Evolutionary conservation across 2,329 filamentous ascomycete species (phyloP).

Genomic region (Mycosphaerella arachidis): DNA sequence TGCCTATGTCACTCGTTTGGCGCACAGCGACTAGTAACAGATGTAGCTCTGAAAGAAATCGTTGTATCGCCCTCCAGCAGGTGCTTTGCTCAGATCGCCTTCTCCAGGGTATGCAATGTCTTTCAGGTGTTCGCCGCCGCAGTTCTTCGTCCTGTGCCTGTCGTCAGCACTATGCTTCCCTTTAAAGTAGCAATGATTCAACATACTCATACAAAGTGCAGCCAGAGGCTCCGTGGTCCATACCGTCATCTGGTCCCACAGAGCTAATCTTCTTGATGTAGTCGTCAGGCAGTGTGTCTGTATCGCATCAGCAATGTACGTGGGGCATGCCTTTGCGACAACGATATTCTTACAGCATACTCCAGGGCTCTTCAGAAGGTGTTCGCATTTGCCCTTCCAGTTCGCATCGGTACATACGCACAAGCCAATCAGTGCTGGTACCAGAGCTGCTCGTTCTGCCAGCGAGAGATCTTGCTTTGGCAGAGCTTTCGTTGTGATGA

Average conservation of each 20-base stretch:
- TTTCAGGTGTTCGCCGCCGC: conserved; percentile 9
- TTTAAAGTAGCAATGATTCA: not conserved
- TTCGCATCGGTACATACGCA: conserved; percentile 18
- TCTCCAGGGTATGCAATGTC: conserved; percentile 12
- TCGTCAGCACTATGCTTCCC: not conserved
- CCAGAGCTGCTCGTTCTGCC: conserved; percentile 9
- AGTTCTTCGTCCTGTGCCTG: conserved; percentile 9
- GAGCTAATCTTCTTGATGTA: conserved; percentile 15
- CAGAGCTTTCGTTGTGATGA: conserved; percentile 7
- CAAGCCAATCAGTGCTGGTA: conserved; percentile 15
- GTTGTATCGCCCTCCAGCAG: conserved; percentile 14
- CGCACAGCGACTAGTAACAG: conserved; percentile 9
- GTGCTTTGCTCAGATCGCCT: conserved; percentile 5
- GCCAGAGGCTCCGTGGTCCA: conserved; percentile 12
- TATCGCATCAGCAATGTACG: not conserved
- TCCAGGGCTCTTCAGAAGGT: conserved; percentile 15
- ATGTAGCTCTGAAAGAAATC: conserved; percentile 16
- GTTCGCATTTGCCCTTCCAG: conserved; percentile 16
- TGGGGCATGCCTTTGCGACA: not conserved
- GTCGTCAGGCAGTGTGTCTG: conserved; percentile 15
- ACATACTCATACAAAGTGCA: conserved; percentile 20
- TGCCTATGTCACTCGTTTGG: not conserved
- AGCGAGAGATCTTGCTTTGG: conserved; percentile 1
- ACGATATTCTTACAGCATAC: conserved; percentile 16
- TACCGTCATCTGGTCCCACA: conserved; percentile 10